Base-by-base conservation (phyloP, 441 rosid genomes). In the Erodium trifolium region DNA sequence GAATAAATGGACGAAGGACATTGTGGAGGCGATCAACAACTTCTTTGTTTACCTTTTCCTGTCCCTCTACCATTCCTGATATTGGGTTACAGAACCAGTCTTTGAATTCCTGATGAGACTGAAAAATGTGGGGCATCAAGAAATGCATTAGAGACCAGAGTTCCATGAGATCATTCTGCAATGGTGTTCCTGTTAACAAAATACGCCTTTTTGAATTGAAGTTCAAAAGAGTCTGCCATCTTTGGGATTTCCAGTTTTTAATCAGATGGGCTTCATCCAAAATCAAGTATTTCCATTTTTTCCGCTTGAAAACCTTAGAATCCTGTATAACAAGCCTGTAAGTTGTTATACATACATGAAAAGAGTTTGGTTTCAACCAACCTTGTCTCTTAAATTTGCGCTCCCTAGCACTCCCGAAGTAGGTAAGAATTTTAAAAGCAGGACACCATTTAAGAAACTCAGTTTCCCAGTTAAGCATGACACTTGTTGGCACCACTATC, bases 381-480 rank as follows among this genome's bases (percentile, higher is more conserved):
- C 99, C 99, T 81, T 96, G 99, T 84, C 99, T 82, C 87, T 96
- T 96, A 71, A 82, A 82, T 75, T 87, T 93, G 68, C 99, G 92
- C 81, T 96, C 99, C 78, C 91, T 96, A 66, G 99, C 98, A 84
- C 91, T 96, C 77, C 99, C 99, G 79, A 93, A 96, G 80, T 96
- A 96, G 67, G 99, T 96, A 70, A 96, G 87, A 71, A 96, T 96
- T 84, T 96, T 96, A 78, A 96, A 93, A 67, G 99, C 99, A 75
- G 99, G 99, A 82, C 97, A 91, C 99, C 99, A 96, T 76, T 92
- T 96, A 74, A 96, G 96, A 86, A 96, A 96, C 76, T 96, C 99
- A 69, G 99, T 96, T 88, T 96, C 99, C 99, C 99, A 96, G 78
- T 96, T 96, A 69, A 96, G 98, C 99, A 96, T 93, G 73, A 96